Conservation (phyloP, 805 yeast genomes). For the Saccharomycopsis sp. region DNA sequence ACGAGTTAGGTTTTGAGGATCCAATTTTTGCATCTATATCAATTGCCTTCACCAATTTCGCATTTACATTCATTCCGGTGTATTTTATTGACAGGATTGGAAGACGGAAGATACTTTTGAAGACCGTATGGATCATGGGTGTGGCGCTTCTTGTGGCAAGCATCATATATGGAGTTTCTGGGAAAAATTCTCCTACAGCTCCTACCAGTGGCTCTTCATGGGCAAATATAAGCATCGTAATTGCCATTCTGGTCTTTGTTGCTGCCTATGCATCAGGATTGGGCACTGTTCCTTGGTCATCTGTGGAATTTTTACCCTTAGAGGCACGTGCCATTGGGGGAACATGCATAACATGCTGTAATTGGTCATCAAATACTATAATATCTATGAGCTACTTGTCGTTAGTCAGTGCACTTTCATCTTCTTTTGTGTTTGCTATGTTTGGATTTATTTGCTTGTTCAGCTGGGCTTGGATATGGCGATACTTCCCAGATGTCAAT, state of each 20-base stretch:
- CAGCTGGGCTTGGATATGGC: constrained; percentile 35
- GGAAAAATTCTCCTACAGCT: not conserved
- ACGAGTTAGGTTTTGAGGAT: constrained; percentile 43
- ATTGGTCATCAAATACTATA: constrained; percentile 36
- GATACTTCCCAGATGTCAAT: constrained; percentile 39
- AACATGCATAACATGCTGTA: constrained; percentile 36
- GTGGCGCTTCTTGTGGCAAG: constrained; percentile 31
- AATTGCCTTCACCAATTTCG: constrained; percentile 49
- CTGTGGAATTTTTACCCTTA: constrained; percentile 39
- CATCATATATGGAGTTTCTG: not conserved
- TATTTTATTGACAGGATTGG: constrained; percentile 46
- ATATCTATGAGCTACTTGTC: constrained; percentile 34
- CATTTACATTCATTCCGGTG: constrained; percentile 49
- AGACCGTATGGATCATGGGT: constrained; percentile 36
- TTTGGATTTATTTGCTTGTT: constrained; percentile 30
- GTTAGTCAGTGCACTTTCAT: constrained; percentile 27
- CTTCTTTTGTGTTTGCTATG: constrained; percentile 30
- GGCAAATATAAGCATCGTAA: constrained; percentile 24
- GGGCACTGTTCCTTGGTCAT: constrained; percentile 41
- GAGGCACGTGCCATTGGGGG: constrained; percentile 38
- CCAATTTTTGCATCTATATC: constrained; percentile 51
- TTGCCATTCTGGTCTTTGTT: constrained; percentile 32
- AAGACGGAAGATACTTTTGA: constrained; percentile 42
- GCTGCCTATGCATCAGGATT: constrained; percentile 38
- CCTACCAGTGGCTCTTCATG: not conserved